Evolutionary conservation across 345 rosid genomes (phyloP).

Genomic region (Streptanthus diversifolius): DNA sequence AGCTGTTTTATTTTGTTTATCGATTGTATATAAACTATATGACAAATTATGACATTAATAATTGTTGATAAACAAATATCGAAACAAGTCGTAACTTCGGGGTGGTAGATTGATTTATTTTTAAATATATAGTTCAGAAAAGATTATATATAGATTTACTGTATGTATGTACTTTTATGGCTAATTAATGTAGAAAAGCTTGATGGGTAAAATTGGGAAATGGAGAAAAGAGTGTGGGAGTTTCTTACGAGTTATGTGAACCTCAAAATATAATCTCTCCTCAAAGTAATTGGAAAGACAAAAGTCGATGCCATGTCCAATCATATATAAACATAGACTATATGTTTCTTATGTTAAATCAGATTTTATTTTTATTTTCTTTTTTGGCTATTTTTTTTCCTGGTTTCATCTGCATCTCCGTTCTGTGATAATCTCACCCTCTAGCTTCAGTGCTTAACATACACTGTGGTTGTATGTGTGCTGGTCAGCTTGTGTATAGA

Average conservation of each 20-base stretch:
- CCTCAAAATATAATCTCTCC: constrained; percentile 36
- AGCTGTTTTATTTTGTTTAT: background rate
- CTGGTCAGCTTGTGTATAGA: background rate
- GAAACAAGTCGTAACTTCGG: background rate
- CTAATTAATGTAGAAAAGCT: constrained; percentile 20
- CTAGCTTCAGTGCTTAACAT: constrained; percentile 21
- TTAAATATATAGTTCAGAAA: background rate
- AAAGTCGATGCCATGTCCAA: constrained; percentile 36
- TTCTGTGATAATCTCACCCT: constrained; percentile 27
- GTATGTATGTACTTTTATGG: background rate
- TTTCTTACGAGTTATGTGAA: constrained; percentile 33
- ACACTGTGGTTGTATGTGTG: background rate
- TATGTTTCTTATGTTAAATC: constrained; percentile 2
- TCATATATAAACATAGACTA: constrained; percentile 14
- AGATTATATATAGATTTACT: background rate
- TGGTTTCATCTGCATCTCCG: constrained; percentile 14
- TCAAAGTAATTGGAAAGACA: constrained; percentile 36
- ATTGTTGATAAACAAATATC: background rate
- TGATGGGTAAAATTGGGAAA: constrained; percentile 29
- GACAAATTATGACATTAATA: background rate
- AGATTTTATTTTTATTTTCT: background rate
- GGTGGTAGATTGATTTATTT: too few relatives aligned
- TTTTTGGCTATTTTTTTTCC: background rate
- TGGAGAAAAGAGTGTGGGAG: constrained; percentile 24
- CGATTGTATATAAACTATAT: background rate